Conservation (phyloP, 371 early-diverging fungal species). For the Encephalitozoon hellem region DNA sequence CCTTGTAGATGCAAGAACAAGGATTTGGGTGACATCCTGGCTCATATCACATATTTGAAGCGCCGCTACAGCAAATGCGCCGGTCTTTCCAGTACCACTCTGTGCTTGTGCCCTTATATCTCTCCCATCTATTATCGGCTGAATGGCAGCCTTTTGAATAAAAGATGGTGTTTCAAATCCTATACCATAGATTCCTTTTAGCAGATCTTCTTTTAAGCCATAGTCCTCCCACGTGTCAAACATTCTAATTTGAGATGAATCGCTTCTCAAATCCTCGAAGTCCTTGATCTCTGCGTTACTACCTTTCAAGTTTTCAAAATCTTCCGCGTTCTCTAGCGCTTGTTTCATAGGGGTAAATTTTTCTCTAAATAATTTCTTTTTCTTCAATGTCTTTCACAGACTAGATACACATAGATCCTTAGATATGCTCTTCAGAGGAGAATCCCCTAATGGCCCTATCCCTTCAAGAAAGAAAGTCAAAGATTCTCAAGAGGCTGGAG, state of each 20-base stretch:
- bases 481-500: constrained; percentile 25
- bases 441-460: not conserved
- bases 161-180: constrained; percentile 94
- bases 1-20: constrained; percentile 92
- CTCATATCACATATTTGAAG: constrained; percentile 79
- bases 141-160: constrained; percentile 95
- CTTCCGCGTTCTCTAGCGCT: constrained; percentile 4
- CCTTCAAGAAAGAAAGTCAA: constrained; percentile 26
- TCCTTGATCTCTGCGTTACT: not conserved
- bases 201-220: constrained; percentile 79
- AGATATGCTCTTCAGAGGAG: not conserved
- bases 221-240: constrained; percentile 83
- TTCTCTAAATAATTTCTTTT: constrained; percentile 8
- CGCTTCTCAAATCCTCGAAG: constrained; percentile 39
- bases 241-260: not conserved
- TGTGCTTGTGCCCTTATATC: constrained; percentile 65
- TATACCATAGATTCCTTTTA: constrained; percentile 93
- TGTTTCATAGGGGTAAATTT: constrained; percentile 10
- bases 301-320: not conserved
- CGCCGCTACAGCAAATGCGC: constrained; percentile 90
- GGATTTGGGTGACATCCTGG: constrained; percentile 76
- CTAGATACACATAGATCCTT: not conserved
- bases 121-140: constrained; percentile 80
- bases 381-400: not conserved
- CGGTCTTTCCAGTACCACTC: constrained; percentile 97